A percentile compares a stretch with the other conserved stretches of the same genome.
phyloP scores from a whole-genome alignment of 495 filamentous ascomycete genomes.

The Aspergillus asperescens region DNA sequence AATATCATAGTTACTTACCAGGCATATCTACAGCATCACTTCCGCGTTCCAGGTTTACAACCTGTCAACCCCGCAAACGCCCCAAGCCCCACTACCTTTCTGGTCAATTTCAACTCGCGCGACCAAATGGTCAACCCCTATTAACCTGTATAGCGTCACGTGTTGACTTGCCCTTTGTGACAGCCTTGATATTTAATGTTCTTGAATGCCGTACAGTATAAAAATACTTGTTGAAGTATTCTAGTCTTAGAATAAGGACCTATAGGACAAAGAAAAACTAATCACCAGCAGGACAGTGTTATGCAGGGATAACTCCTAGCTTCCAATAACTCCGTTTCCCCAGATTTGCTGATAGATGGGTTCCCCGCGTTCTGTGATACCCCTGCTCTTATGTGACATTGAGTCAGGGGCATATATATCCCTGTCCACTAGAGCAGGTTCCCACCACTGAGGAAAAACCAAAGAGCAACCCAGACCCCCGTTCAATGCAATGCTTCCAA shows the following conservation, averaged over 20 bases:
- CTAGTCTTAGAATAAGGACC: conserved; percentile 5
- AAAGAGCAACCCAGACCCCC: conserved; percentile 18
- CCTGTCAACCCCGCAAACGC: too few species aligned
- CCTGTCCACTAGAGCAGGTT: neutral
- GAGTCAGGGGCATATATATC: neutral
- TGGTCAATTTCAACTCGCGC: too few species aligned
- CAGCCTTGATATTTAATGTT: too few species aligned
- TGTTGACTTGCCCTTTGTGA: too few species aligned
- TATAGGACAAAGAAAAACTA: neutral
- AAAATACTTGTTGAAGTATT: conserved; percentile 6
- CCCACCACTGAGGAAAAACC: neutral
- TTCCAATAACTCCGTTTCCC: conserved; percentile 12
- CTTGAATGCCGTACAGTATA: neutral
- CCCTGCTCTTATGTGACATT: neutral
- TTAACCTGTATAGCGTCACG: conserved; percentile 17
- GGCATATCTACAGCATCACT: too few species aligned
- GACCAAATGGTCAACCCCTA: too few species aligned
- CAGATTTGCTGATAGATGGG: neutral
- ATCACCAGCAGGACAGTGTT: neutral
- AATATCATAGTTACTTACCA: too few species aligned
- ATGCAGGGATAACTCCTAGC: neutral
- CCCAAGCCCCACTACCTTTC: too few species aligned
- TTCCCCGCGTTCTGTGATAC: neutral
- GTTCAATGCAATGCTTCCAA: conserved; percentile 22
- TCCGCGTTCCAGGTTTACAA: too few species aligned